Conservation (phyloP, 345 rosid species). For the Eucalyptus decipiens region DNA sequence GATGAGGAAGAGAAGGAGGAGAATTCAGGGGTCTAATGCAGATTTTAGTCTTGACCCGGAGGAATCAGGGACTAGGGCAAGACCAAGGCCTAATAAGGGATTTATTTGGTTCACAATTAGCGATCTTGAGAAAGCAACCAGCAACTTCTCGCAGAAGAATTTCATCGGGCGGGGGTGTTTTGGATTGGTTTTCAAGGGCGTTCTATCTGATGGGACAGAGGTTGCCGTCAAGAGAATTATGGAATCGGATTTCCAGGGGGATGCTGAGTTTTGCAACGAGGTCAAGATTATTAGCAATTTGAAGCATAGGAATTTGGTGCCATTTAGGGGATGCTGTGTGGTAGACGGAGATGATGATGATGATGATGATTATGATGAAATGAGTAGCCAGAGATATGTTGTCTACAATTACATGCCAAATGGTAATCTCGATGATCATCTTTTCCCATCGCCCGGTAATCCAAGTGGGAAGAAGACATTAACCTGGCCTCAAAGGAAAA, state of each 20-base stretch:
- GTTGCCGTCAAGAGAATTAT: constrained; percentile 80
- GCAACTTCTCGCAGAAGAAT: constrained; percentile 59
- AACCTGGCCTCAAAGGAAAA: constrained; percentile 86
- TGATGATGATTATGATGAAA: constrained; percentile 8
- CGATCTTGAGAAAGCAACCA: constrained; percentile 81
- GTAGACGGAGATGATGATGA: constrained; percentile 19
- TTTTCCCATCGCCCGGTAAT: constrained; percentile 20
- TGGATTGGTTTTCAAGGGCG: constrained; percentile 78
- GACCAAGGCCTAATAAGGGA: constrained; percentile 63
- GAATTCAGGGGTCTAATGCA: neutral
- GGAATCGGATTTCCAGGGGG: constrained; percentile 74
- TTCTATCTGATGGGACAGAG: constrained; percentile 50
- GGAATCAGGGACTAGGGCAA: constrained; percentile 33
- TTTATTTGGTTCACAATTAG: constrained; percentile 77
- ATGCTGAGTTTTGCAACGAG: constrained; percentile 81
- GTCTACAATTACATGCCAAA: constrained; percentile 86
- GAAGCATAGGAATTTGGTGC: constrained; percentile 86
- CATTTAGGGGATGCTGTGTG: constrained; percentile 84
- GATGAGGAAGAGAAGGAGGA: constrained; percentile 6
- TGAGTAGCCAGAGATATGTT: constrained; percentile 42
- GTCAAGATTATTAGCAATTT: constrained; percentile 87
- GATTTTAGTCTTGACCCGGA: neutral
- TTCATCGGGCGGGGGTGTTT: constrained; percentile 79
- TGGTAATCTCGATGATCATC: constrained; percentile 76
- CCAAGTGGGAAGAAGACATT: constrained; percentile 12